Base-by-base conservation (phyloP, 495 filamentous ascomycete genomes). In the Astrothelium macrocarpum region DNA sequence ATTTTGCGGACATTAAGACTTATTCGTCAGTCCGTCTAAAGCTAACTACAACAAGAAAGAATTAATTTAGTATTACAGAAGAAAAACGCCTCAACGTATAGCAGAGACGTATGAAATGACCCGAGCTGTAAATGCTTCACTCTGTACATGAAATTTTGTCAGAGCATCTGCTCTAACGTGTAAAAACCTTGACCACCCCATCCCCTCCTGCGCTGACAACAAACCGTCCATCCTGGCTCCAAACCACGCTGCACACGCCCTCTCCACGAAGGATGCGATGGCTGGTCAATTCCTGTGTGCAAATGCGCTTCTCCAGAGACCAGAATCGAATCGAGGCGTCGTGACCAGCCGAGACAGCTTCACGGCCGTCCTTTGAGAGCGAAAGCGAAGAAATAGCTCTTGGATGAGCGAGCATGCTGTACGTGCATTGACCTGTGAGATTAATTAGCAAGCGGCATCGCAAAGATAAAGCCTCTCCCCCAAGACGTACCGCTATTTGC, bases 361-460 rank as follows among this genome's bases (percentile, higher is more conserved):
- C 94, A 53, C 87, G 84, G 31, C 92, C 92, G 70, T 96, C 91
- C 12, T 94, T 93, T 64, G 89, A 94, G 32, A 98, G 82, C 0
- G 89, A 91, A 18, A 98, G 84, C 14, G 89, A 84, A 16, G 94
- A 91, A 68, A 97, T 96, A 43, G 94, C 85, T 2, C 91, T 87
- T 1, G 93, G 90, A 72, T 98, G 94, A 1, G 94, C 94, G 62
- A 97, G 85, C 94, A 98, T 97, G 67, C 86, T 92, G 75, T 97
- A 98, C 18, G 95, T 96, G 78, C 91, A 96, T 94, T 97, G 95
- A 66, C 94, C 94, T 98, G 68, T 39, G n/a, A n/a, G n/a, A n/a
- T n/a, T 36, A 26, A 43, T 43, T 34, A 60, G 18, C 11, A 60
- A 42, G 59, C 36, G 23, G 42, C 43, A 20, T 61, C 32, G 16